Percentiles rank a stretch among this genome's conserved stretches.
Conservation (phyloP, 2,329 filamentous ascomycete genomes). For the Hypoxylon sp. region DNA sequence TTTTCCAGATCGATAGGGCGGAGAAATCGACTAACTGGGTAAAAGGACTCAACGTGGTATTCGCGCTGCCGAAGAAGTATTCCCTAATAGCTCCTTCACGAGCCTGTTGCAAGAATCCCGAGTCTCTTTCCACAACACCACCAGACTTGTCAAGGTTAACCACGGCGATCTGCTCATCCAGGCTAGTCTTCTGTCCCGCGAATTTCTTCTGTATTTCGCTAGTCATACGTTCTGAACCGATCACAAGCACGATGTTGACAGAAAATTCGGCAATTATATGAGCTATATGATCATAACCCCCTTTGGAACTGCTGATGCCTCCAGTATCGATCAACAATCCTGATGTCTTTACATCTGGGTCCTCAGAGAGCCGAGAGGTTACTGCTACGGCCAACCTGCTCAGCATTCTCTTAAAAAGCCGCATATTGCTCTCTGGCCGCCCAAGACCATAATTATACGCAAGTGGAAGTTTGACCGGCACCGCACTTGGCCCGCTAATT, state of each 20-base stretch:
- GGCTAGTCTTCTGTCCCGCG: slow-evolving; percentile 63
- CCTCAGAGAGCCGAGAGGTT: slow-evolving; percentile 81
- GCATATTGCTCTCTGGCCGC: slow-evolving; percentile 77
- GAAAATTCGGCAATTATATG: slow-evolving; percentile 76
- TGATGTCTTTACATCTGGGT: slow-evolving; percentile 75
- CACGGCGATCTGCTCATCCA: slow-evolving; percentile 78
- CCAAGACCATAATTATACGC: slow-evolving; percentile 88
- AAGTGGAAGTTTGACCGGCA: slow-evolving; percentile 91
- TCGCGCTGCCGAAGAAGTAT: slow-evolving; percentile 92
- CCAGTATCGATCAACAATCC: slow-evolving; percentile 91
- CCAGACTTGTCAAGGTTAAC: slow-evolving; percentile 86
- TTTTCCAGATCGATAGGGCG: slow-evolving; percentile 78
- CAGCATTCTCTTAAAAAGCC: slow-evolving; percentile 78
- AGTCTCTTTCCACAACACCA: slow-evolving; percentile 83
- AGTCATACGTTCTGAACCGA: slow-evolving; percentile 83
- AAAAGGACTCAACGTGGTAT: slow-evolving; percentile 84
- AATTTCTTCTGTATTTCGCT: slow-evolving; percentile 81
- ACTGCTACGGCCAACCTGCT: slow-evolving; percentile 83
- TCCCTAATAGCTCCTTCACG: slow-evolving; percentile 84
- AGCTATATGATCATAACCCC: slow-evolving; percentile 79
- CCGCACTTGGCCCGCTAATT: slow-evolving; percentile 87
- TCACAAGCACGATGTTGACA: slow-evolving; percentile 82
- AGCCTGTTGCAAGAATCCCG: slow-evolving; percentile 77
- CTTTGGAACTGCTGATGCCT: slow-evolving; percentile 74
- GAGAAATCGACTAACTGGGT: slow-evolving; percentile 87